These are phyloP conservation scores for Xylaria telfairii DNA, from an alignment of 495 filamentous ascomycete genomes.

Conservation along the genomic window DNA sequence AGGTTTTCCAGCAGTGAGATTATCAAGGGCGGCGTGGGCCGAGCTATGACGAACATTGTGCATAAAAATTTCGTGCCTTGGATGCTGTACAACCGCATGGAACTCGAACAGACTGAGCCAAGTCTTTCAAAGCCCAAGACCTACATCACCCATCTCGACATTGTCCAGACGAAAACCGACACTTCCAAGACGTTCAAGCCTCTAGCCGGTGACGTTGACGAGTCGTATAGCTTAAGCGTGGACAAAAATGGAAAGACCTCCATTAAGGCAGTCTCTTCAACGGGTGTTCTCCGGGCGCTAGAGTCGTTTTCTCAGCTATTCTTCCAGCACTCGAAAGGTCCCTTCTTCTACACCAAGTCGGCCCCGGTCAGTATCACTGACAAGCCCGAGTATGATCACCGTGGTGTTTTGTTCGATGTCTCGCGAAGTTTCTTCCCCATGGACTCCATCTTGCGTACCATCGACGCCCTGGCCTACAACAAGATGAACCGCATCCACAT, in stretches of 20 bases:
- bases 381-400: conserved; percentile 69
- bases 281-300: conserved; percentile 70
- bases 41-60: conserved; percentile 61
- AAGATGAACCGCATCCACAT: conserved; percentile 82
- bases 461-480: conserved; percentile 75
- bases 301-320: conserved; percentile 79
- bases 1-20: conserved; percentile 53
- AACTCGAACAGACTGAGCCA: conserved; percentile 66
- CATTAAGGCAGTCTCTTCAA: conserved; percentile 66
- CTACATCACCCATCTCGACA: conserved; percentile 60
- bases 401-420: conserved; percentile 77
- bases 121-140: conserved; percentile 44
- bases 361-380: conserved; percentile 73
- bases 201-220: conserved; percentile 67
- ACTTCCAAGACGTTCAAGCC: conserved; percentile 61
- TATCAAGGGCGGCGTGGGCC: conserved; percentile 54
- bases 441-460: conserved; percentile 67
- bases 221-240: conserved; percentile 72
- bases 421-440: conserved; percentile 69
- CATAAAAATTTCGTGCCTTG: conserved; percentile 71
- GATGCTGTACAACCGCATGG: conserved; percentile 69
- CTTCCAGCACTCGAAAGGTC: conserved; percentile 64
- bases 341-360: conserved; percentile 65
- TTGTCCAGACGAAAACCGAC: conserved; percentile 64
- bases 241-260: conserved; percentile 57